Evolutionary conservation across 2,329 filamentous ascomycete species (phyloP).

Genomic region (Cercospora canescens): DNA sequence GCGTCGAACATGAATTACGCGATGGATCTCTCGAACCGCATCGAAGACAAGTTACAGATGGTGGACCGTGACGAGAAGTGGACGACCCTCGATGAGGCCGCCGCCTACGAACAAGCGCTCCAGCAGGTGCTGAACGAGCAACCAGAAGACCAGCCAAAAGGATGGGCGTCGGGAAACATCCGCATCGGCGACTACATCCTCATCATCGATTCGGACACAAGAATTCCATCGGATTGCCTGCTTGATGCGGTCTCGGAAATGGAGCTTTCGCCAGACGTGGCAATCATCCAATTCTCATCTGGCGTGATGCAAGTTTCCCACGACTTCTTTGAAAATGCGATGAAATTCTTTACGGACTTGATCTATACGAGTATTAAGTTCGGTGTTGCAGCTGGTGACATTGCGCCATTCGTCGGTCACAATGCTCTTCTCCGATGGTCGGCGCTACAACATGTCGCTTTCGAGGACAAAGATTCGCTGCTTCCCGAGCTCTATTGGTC

Average conservation of each 20-base stretch:
- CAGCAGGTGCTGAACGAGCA: slow-evolving; percentile 55
- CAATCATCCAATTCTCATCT: slow-evolving; percentile 70
- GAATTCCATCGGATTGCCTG: slow-evolving; percentile 67
- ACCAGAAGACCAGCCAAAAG: slow-evolving; percentile 38
- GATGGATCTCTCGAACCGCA: slow-evolving; percentile 60
- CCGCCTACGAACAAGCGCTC: slow-evolving; percentile 53
- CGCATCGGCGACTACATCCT: slow-evolving; percentile 65
- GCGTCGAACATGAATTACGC: slow-evolving; percentile 73
- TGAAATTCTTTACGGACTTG: slow-evolving; percentile 77
- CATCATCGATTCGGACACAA: slow-evolving; percentile 68
- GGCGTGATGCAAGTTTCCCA: slow-evolving; percentile 75
- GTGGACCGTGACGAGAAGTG: slow-evolving; percentile 40
- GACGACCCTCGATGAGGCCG: slow-evolving; percentile 39
- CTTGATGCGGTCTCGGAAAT: slow-evolving; percentile 71
- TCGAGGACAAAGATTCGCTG: slow-evolving; percentile 54
- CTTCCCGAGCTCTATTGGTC: slow-evolving; percentile 69
- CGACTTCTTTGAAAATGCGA: slow-evolving; percentile 73
- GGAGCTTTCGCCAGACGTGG: slow-evolving; percentile 68
- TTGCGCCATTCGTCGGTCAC: slow-evolving; percentile 75
- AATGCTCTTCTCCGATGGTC: slow-evolving; percentile 72
- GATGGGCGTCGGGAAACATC: slow-evolving; percentile 62
- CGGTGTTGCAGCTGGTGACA: slow-evolving; percentile 69
- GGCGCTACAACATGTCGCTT: slow-evolving; percentile 60
- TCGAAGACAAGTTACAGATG: slow-evolving; percentile 59
- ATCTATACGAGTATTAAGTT: slow-evolving; percentile 74